These are phyloP conservation scores for Arthrobotrys megalospora DNA, from an alignment of 2,329 filamentous ascomycete species.

Conservation along the genomic window DNA sequence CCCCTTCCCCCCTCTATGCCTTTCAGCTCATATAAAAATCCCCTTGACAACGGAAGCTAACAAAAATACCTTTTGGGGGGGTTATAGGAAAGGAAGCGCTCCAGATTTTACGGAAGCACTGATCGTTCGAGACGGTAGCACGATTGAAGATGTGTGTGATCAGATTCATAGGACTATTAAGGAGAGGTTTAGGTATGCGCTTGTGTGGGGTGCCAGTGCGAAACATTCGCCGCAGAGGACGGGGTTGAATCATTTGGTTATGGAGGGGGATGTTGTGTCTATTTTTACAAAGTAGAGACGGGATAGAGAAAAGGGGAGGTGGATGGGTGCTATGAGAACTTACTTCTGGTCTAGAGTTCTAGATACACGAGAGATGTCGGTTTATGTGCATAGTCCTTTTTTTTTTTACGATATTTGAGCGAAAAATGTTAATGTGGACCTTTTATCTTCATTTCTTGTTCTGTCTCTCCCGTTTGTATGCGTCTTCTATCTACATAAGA, in stretches of 20 bases:
- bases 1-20: not conserved
- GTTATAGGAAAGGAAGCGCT: slow-evolving; percentile 82
- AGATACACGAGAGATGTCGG: too few relatives aligned
- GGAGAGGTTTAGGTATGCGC: slow-evolving; percentile 98
- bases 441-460: not conserved
- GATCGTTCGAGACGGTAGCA: slow-evolving; percentile 89
- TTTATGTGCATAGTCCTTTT: too few relatives aligned
- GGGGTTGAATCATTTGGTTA: slow-evolving; percentile 83
- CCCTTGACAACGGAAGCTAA: not conserved
- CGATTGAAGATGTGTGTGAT: slow-evolving; percentile 97
- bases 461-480: not conserved
- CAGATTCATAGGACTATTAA: slow-evolving; percentile 93
- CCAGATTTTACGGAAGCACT: slow-evolving; percentile 91
- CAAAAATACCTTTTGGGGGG: not conserved
- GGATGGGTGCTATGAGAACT: too few relatives aligned
- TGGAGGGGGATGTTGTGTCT: slow-evolving; percentile 78
- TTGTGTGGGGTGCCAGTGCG: slow-evolving; percentile 97
- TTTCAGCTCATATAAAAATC: not conserved
- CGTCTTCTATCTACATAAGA: not conserved
- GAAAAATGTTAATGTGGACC: too few relatives aligned
- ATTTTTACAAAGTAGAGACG: slow-evolving; percentile 72
- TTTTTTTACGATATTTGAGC: not conserved
- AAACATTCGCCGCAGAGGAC: slow-evolving; percentile 95
- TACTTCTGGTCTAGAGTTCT: too few relatives aligned
- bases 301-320: too few relatives aligned